phyloP scores from a whole-genome alignment of 75 land plant genomes.

The Selaginella tamariscina region DNA sequence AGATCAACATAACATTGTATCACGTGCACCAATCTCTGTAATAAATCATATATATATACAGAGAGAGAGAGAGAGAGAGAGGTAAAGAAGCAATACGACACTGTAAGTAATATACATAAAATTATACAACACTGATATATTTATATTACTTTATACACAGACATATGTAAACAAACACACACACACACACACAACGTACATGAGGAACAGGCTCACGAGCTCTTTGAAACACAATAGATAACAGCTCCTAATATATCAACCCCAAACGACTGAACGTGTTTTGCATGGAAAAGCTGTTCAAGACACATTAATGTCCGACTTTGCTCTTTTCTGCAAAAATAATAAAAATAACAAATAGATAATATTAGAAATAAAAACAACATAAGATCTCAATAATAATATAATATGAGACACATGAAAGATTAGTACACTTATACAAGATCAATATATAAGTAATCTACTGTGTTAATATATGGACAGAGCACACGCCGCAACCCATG shows the following conservation, averaged over 20 bases:
- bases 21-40: not conserved
- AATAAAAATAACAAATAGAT: not conserved
- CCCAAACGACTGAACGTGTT: slow-evolving; percentile 20
- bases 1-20: not conserved
- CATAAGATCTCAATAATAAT: too few species aligned
- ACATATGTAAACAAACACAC: too few species aligned
- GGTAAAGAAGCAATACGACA: not conserved
- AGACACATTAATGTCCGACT: slow-evolving; percentile 21
- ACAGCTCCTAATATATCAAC: slow-evolving; percentile 30
- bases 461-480: too few species aligned
- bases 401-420: too few species aligned
- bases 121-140: too few species aligned
- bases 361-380: too few species aligned
- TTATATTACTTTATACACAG: too few species aligned
- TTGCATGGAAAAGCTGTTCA: slow-evolving; percentile 26
- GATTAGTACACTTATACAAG: too few species aligned
- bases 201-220: slow-evolving; percentile 33
- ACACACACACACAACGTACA: slow-evolving; percentile 18
- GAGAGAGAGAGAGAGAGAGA: not conserved
- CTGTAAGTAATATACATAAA: too few species aligned
- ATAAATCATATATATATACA: too few species aligned
- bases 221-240: slow-evolving; percentile 20
- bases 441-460: too few species aligned
- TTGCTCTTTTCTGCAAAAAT: slow-evolving; percentile 24
- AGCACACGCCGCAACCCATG: too few species aligned